Conservation (phyloP, 306 rosid species). For the Gastrolobium bilobum region DNA sequence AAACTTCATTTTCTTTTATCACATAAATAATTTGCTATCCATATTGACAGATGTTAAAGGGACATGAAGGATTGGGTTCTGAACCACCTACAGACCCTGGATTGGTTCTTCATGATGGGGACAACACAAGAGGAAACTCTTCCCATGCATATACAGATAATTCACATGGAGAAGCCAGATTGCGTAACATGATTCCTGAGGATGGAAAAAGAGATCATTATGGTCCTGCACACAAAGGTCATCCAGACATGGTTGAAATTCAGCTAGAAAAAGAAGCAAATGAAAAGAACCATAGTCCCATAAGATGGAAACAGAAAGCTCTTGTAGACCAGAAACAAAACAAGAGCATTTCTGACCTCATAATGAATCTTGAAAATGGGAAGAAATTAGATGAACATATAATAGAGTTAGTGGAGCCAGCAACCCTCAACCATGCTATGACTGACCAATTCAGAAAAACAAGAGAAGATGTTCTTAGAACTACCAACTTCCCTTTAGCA, state of each 20-base stretch:
- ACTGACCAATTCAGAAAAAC: slow-evolving; percentile 40
- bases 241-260: slow-evolving; percentile 51
- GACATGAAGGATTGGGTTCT: slow-evolving; percentile 55
- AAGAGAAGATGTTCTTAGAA: slow-evolving; percentile 42
- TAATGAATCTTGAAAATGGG: slow-evolving; percentile 47
- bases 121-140: slow-evolving; percentile 40
- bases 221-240: slow-evolving; percentile 46
- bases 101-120: slow-evolving; percentile 37
- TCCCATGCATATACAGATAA: slow-evolving; percentile 40
- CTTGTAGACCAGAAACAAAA: slow-evolving; percentile 53
- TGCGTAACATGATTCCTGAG: slow-evolving; percentile 38
- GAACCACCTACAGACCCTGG: slow-evolving; percentile 48
- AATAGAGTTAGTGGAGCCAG: slow-evolving; percentile 54
- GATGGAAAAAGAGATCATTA: slow-evolving; percentile 17
- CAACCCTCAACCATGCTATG: slow-evolving; percentile 6
- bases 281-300: slow-evolving; percentile 48
- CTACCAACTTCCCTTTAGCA: slow-evolving; percentile 45
- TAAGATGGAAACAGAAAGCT: slow-evolving; percentile 61
- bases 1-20: not conserved
- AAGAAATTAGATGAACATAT: slow-evolving; percentile 61
- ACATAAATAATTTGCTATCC: not conserved
- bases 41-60: slow-evolving; percentile 60
- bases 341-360: slow-evolving; percentile 47
- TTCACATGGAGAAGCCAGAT: slow-evolving; percentile 38
- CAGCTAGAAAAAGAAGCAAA: slow-evolving; percentile 58